Percentiles rank a stretch among this genome's conserved stretches.
These are phyloP conservation scores for Antitrichia curtipendula DNA, from an alignment of 225 moss, liverwort and hornwort species.

Conservation along the genomic window DNA sequence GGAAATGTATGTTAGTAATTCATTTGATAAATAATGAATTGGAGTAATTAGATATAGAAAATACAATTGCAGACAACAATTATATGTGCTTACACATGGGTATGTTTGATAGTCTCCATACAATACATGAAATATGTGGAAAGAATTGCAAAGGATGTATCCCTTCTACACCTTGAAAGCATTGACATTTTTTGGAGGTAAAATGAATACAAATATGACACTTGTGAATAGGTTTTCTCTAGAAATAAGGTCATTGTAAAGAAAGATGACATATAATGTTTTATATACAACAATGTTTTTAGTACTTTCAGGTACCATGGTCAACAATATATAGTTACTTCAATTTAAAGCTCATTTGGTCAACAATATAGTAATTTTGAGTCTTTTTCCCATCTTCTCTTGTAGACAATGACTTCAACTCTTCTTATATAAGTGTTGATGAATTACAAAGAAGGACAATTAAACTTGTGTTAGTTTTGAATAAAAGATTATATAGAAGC, in stretches of 20 bases:
- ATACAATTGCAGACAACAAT: not conserved
- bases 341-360: too few species aligned
- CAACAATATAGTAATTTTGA: too few species aligned
- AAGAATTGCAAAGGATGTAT: not conserved
- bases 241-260: not conserved
- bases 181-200: not conserved
- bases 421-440: not conserved
- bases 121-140: not conserved
- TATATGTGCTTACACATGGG: not conserved
- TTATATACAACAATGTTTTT: not conserved
- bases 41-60: not conserved
- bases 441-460: not conserved
- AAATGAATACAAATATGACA: not conserved
- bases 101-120: accelerated
- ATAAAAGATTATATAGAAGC: not conserved
- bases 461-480: not conserved
- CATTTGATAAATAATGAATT: not conserved
- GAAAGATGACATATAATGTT: not conserved
- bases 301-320: not conserved
- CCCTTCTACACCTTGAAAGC: not conserved
- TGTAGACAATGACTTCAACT: not conserved
- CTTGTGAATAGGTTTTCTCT: not conserved
- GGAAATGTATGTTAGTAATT: not conserved
- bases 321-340: not conserved
- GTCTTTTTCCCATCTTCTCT: not conserved